A percentile compares a stretch with the other conserved stretches of the same genome.
These are phyloP conservation scores for Pulveroboletus sp. DNA, from an alignment of 768 basidiomycete genomes.

Conservation along the genomic window DNA sequence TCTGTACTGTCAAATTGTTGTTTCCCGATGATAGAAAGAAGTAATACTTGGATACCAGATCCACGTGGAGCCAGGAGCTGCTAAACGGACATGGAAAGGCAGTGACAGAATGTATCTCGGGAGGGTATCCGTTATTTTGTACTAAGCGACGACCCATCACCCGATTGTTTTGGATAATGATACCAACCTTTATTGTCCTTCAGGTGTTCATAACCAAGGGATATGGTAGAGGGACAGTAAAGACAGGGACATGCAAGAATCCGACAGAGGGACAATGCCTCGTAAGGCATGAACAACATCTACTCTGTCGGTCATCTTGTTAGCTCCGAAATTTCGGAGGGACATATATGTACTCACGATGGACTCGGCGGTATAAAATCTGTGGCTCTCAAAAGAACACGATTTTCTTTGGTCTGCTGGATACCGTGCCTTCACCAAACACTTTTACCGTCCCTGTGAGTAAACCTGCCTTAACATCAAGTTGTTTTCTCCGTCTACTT, in stretches of 20 bases:
- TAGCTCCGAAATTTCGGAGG: not conserved
- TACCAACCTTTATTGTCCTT: too few relatives aligned
- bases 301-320: too few relatives aligned
- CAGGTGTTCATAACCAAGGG: too few relatives aligned
- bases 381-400: constrained; percentile 40
- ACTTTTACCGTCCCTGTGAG: constrained; percentile 40
- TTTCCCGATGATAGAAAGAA: constrained; percentile 65
- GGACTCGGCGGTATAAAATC: not conserved
- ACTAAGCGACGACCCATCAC: too few relatives aligned
- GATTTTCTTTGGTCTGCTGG: constrained; percentile 40
- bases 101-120: constrained; percentile 47
- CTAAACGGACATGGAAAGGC: constrained; percentile 44
- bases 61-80: constrained; percentile 51
- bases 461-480: constrained; percentile 43
- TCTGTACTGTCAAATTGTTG: constrained; percentile 62
- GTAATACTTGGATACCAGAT: constrained; percentile 63
- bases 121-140: constrained; percentile 13
- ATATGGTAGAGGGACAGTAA: too few relatives aligned
- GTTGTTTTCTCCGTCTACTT: constrained; percentile 39
- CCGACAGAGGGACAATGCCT: too few relatives aligned
- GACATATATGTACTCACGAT: not conserved
- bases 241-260: too few relatives aligned
- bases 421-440: constrained; percentile 27
- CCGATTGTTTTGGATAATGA: too few relatives aligned
- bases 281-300: too few relatives aligned